These are phyloP conservation scores for Voacanga thouarsii DNA, from an alignment of 257 asterid genomes.

Conservation along the genomic window DNA sequence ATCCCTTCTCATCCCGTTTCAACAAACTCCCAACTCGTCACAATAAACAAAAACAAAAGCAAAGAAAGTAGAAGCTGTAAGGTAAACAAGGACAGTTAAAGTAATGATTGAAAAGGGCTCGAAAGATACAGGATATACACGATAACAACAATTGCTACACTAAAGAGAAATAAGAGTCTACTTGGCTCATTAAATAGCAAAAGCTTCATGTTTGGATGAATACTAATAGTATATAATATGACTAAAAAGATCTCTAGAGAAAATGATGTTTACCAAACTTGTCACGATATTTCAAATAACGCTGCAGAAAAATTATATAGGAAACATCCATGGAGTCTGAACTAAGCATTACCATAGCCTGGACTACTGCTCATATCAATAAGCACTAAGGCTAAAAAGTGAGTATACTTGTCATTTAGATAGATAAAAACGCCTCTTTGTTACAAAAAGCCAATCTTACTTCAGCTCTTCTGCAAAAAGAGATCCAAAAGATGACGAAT, in stretches of 20 bases:
- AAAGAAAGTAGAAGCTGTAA: not conserved
- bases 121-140: not conserved
- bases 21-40: not conserved
- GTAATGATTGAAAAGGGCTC: not conserved
- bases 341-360: not conserved
- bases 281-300: not conserved
- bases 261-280: constrained; percentile 32
- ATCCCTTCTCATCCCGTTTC: not conserved
- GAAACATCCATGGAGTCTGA: not conserved
- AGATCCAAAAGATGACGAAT: not conserved
- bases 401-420: not conserved
- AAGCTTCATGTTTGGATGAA: not conserved
- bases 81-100: not conserved
- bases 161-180: not conserved
- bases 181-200: not conserved
- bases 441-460: not conserved
- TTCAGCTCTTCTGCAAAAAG: not conserved
- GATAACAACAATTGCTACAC: not conserved
- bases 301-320: not conserved
- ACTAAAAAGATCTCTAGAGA: constrained; percentile 7
- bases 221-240: constrained; percentile 7
- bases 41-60: not conserved
- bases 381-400: constrained; percentile 5
- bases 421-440: not conserved
- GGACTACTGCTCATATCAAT: not conserved